Evolutionary conservation across 2,329 filamentous ascomycete genomes (phyloP), one percentile per base, ranked within the genome.

Genomic region (Aureobasidium sp.): DNA sequence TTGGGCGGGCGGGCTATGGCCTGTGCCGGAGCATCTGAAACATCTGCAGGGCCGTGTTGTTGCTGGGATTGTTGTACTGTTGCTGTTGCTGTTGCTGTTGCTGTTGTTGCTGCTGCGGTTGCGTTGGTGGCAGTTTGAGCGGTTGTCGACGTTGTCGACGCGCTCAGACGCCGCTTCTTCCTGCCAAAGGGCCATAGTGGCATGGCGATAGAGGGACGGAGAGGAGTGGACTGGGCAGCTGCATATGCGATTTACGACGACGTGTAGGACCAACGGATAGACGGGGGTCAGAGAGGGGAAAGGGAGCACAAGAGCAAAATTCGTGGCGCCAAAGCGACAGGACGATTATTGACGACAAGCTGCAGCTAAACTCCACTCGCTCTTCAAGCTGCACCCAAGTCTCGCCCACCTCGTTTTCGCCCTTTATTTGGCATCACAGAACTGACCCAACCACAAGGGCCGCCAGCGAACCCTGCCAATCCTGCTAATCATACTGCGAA

Each of bases 181-280:
- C 87, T 86, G 75, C 87, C 82, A 76, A 95, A 96, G 65, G 87
- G 89, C 91, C 90, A 95, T 55, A 55, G 51, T 55, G 51, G 51
- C 51, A 55, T 55, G 51, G 51, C 51, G 51, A 55, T 37, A 42
- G 25, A 73, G 87, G 85, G 89, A 93, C 93, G 69, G 68, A 71
- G 22, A 71, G 12, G 55, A 17, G 42, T 48, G 60, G 29, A 41
- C 20, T 41, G 48, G 49, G 31, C 48, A 20, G 51, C 48, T 61
- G 59, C 51, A 59, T 59, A 59, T 37, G 41, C 41, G 51, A 55
- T 41, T 45, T 29, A 47, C 41, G 39, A 57, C 39, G 27, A 57
- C 29, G 36, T 55, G 51, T 55, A 55, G 25, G 51, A 55, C 51
- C 29, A 37, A 14, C n/a, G 20, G 12, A 36, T 8, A 7, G 49